phyloP scores from a whole-genome alignment of 148 eudicot species.

The Chenopodium quinoa region DNA sequence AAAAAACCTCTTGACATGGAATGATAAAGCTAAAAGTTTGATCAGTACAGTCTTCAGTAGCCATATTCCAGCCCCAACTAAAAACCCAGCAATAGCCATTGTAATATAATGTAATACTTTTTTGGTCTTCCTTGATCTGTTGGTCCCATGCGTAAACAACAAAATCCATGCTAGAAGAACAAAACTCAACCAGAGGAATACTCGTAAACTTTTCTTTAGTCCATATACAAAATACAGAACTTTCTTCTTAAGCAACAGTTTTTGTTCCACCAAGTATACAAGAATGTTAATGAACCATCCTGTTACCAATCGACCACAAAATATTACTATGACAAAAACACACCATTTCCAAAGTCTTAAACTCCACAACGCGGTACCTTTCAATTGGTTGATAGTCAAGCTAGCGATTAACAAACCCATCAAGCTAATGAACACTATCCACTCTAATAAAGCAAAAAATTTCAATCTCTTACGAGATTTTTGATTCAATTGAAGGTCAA shows the following conservation, averaged over 20 bases:
- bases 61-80: slow-evolving; percentile 81
- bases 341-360: slow-evolving; percentile 81
- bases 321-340: slow-evolving; percentile 57
- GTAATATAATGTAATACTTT: slow-evolving; percentile 54
- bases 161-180: slow-evolving; percentile 79
- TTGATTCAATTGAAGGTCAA: slow-evolving; percentile 17
- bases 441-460: slow-evolving; percentile 39
- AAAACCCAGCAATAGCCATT: slow-evolving; percentile 56
- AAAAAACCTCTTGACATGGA: slow-evolving; percentile 77
- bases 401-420: slow-evolving; percentile 48
- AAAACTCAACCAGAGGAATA: slow-evolving; percentile 65
- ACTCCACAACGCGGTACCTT: slow-evolving; percentile 38
- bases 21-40: slow-evolving; percentile 61
- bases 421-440: slow-evolving; percentile 42
- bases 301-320: slow-evolving; percentile 65
- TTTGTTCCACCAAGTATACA: slow-evolving; percentile 61
- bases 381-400: slow-evolving; percentile 36
- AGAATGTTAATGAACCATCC: slow-evolving; percentile 49
- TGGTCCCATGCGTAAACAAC: slow-evolving; percentile 53
- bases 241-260: slow-evolving; percentile 65
- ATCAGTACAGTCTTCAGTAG: slow-evolving; percentile 61
- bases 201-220: slow-evolving; percentile 60
- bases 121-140: slow-evolving; percentile 40
- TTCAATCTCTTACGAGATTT: slow-evolving; percentile 40
- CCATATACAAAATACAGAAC: slow-evolving; percentile 77